Percentiles rank a stretch among this genome's conserved stretches.
These are phyloP conservation scores for Zygosaccharomyces gambellarensis DNA, from an alignment of 805 yeast species.

Conservation along the genomic window DNA sequence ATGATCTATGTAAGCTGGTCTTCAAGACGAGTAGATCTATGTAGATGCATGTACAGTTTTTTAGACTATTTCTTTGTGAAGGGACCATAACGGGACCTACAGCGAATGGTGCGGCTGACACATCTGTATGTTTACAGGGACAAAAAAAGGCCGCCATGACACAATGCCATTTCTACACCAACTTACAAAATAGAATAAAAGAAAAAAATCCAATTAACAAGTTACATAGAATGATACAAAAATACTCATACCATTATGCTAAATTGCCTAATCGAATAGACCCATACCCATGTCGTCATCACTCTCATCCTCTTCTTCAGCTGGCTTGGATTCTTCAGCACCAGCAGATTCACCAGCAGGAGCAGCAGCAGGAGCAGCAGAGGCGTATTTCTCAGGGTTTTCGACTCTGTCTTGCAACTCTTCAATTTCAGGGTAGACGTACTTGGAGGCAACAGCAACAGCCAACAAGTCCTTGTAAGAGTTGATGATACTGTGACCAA, in stretches of 20 bases:
- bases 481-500: constrained; percentile 98
- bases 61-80: background rate
- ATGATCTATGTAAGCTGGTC: background rate
- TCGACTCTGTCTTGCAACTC: constrained; percentile 98
- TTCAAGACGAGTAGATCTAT: no score
- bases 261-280: constrained; percentile 78
- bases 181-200: background rate
- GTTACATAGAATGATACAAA: constrained; percentile 6
- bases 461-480: constrained; percentile 98
- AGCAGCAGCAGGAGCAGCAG: constrained; percentile 97
- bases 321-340: constrained; percentile 67
- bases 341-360: constrained; percentile 54
- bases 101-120: background rate
- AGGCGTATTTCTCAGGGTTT: constrained; percentile 99
- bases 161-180: background rate
- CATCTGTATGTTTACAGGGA: background rate
- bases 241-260: constrained; percentile 5
- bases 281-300: constrained; percentile 97
- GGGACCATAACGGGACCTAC: background rate
- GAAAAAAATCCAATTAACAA: constrained; percentile 4
- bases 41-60: background rate
- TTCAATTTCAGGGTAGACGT: constrained; percentile 98
- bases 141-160: background rate
- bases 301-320: constrained; percentile 59
- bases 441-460: constrained; percentile 96